Percentiles rank a stretch among this genome's conserved stretches.
Evolutionary conservation across 2,329 filamentous ascomycete genomes (phyloP).

Genomic region (Pseudogymnoascus sp.): DNA sequence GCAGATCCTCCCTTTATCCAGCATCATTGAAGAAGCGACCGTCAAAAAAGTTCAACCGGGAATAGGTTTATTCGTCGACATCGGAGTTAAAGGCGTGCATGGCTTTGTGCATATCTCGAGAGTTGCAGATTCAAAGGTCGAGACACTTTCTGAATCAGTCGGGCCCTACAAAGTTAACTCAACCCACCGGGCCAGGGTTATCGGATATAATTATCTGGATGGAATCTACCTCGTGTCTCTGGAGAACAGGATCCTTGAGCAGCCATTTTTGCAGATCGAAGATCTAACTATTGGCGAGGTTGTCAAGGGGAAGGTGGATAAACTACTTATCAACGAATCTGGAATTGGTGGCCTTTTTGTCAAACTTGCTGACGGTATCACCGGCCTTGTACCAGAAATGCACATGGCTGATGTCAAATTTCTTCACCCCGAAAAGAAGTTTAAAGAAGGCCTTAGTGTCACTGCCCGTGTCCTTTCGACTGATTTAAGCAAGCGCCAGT

Average conservation of each 20-base stretch:
- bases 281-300: slow-evolving; percentile 77
- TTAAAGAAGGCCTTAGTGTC: slow-evolving; percentile 75
- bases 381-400: slow-evolving; percentile 77
- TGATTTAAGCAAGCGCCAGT: slow-evolving; percentile 64
- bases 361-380: slow-evolving; percentile 77
- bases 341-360: slow-evolving; percentile 77
- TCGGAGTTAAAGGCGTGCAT: slow-evolving; percentile 58
- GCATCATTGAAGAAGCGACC: slow-evolving; percentile 67
- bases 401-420: slow-evolving; percentile 84
- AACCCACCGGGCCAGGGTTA: slow-evolving; percentile 69
- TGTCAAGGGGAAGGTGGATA: slow-evolving; percentile 77
- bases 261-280: slow-evolving; percentile 84
- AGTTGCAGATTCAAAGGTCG: slow-evolving; percentile 82
- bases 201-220: slow-evolving; percentile 83
- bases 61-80: slow-evolving; percentile 72
- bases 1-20: slow-evolving; percentile 59
- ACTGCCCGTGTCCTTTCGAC: slow-evolving; percentile 80
- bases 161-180: slow-evolving; percentile 74
- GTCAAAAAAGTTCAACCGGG: slow-evolving; percentile 72
- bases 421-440: slow-evolving; percentile 93
- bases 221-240: slow-evolving; percentile 80
- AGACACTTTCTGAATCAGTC: slow-evolving; percentile 65
- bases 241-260: slow-evolving; percentile 72
- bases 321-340: slow-evolving; percentile 67
- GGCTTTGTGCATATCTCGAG: slow-evolving; percentile 94